Base-by-base conservation (phyloP, 176 grass and related monocot genomes). In the Tuctoria greenei region DNA sequence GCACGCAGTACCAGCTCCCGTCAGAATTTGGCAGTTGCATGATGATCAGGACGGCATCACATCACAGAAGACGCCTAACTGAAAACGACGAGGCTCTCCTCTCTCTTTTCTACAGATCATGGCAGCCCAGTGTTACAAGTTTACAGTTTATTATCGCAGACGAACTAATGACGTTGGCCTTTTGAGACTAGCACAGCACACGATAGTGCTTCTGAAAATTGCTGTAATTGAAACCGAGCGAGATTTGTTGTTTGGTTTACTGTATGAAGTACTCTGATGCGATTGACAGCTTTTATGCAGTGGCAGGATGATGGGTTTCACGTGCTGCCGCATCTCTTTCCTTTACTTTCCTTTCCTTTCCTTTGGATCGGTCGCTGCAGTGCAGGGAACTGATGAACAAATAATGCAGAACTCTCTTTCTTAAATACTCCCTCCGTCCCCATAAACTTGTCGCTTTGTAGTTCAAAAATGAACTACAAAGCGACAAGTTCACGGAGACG, bases 231-330 rank as follows among this genome's bases (percentile, higher is more conserved):
- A n/a, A 16, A 6, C 1, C 8, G 24, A 60, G 10, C 57, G 58
- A 31, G 26, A 61, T 31, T 13, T 31, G 27, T 16, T 34, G 7
- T 34, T 13, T 4, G 15, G 44, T 46, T 15, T 46, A 28, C 1
- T 1, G 16, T 37, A 26, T 45, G 38, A 25, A n/a, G n/a, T n/a
- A n/a, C n/a, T n/a, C n/a, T n/a, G n/a, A n/a, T n/a, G n/a, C n/a
- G n/a, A n/a, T n/a, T n/a, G 49, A 50, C 79, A 44, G 10, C 45
- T 82, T 82, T 58, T 24, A 61, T 4, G 27, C 24, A 44, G 69
- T 28, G 20, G 76, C 62, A 55, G 62, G 63, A 20, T 57, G 63
- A 57, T 68, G 70, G 54, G n/a, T 25, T 80, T 80, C 66, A 71
- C 77, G 66, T 80, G 78, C 11, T 62, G 59, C 59, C 10, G 21